Conservation (phyloP, 345 rosid genomes). For the Ailanthus altissimus region DNA sequence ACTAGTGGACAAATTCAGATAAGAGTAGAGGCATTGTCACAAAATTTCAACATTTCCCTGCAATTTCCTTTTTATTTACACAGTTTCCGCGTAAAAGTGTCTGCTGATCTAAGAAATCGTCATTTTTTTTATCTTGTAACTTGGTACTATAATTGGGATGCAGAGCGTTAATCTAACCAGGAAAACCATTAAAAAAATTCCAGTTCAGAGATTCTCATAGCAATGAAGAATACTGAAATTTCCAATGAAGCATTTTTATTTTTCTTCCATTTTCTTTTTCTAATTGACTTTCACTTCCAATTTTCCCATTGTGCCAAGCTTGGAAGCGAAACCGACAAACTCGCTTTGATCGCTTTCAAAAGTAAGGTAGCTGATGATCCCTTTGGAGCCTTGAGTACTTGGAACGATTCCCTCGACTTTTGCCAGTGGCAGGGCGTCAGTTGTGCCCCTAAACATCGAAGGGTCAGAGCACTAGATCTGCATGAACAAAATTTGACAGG, state of each 20-base stretch:
- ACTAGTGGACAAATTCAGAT: too few relatives aligned
- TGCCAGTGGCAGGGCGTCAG: constrained; percentile 34
- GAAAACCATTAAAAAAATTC: too few relatives aligned
- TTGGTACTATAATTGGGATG: too few relatives aligned
- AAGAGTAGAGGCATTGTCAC: too few relatives aligned
- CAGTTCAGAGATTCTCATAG: too few relatives aligned
- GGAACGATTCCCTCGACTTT: constrained; percentile 30
- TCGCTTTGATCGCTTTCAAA: constrained; percentile 30
- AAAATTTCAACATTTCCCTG: too few relatives aligned
- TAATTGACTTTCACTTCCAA: constrained; percentile 9
- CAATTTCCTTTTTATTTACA: too few relatives aligned
- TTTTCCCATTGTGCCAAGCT: constrained; percentile 2
- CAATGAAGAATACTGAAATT: neutral
- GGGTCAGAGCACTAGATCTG: constrained; percentile 27
- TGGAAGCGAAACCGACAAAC: constrained; percentile 29
- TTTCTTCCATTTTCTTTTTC: constrained; percentile 9
- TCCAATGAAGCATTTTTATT: neutral
- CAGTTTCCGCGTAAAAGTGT: too few relatives aligned
- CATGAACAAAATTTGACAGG: neutral
- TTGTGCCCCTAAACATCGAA: constrained; percentile 27
- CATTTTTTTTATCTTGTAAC: too few relatives aligned
- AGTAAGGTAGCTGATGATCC: constrained; percentile 16
- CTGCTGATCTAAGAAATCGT: too few relatives aligned
- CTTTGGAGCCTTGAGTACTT: constrained; percentile 11
- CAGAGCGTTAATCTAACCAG: too few relatives aligned